phyloP scores from a whole-genome alignment of 2,329 filamentous ascomycete species.

The Alternaria alternata region DNA sequence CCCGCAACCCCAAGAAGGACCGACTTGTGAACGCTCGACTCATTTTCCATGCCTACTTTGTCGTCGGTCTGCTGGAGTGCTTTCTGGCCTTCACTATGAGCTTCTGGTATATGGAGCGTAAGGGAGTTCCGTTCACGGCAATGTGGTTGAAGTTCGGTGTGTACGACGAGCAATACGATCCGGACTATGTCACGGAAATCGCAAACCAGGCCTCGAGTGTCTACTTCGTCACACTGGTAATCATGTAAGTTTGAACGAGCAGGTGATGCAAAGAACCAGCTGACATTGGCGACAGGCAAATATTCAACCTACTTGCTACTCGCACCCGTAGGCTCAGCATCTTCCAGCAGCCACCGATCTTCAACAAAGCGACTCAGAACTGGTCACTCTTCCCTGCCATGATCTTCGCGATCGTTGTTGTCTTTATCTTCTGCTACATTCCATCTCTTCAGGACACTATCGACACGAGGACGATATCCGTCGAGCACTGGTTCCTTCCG shows the following conservation, averaged over 20 bases:
- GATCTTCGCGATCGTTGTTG: conserved; percentile 72
- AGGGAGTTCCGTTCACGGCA: conserved; percentile 69
- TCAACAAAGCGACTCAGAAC: conserved; percentile 73
- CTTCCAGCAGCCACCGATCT: conserved; percentile 74
- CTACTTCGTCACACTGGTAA: conserved; percentile 81
- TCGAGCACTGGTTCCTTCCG: conserved; percentile 79
- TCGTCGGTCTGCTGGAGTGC: conserved; percentile 67
- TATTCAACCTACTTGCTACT: conserved; percentile 76
- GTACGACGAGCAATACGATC: conserved; percentile 35
- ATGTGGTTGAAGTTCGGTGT: conserved; percentile 65
- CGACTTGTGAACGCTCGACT: conserved; percentile 77
- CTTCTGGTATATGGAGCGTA: conserved; percentile 54
- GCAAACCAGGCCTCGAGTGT: conserved; percentile 74
- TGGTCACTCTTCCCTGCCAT: conserved; percentile 75
- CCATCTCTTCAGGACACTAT: conserved; percentile 69
- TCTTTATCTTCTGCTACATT: conserved; percentile 72
- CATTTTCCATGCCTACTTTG: conserved; percentile 74
- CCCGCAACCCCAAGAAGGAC: conserved; percentile 73
- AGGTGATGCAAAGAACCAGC: background rate
- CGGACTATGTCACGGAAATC: conserved; percentile 51
- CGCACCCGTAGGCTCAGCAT: conserved; percentile 68
- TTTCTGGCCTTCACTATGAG: conserved; percentile 55
- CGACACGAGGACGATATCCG: conserved; percentile 69
- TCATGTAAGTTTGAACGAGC: conserved; percentile 65
- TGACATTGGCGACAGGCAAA: conserved; percentile 61